These are phyloP conservation scores for Paulownia fortunei DNA, from an alignment of 257 asterid genomes.

Conservation along the genomic window DNA sequence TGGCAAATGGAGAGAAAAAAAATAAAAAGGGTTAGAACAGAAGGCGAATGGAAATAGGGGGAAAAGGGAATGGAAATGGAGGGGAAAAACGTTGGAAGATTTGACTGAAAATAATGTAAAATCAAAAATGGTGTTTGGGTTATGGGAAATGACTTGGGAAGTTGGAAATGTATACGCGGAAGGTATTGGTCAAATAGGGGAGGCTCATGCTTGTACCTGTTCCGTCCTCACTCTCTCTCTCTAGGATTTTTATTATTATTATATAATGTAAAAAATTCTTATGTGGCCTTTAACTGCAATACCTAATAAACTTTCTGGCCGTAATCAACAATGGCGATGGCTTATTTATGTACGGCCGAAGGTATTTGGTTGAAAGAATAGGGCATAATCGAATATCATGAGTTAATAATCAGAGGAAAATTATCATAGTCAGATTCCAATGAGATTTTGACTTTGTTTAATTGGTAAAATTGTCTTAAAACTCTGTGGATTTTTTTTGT, in stretches of 20 bases:
- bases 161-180: conserved; percentile 45
- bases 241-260: neutral
- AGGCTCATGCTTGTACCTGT: conserved; percentile 25
- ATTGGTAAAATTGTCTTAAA: no score
- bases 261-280: neutral
- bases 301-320: conserved; percentile 29
- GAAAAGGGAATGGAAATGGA: neutral
- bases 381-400: neutral
- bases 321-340: neutral
- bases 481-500: no score
- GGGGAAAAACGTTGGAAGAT: conserved; percentile 1
- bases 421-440: no score
- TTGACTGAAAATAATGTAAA: conserved; percentile 26
- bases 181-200: conserved; percentile 56
- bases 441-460: no score
- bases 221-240: neutral
- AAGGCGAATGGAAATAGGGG: conserved; percentile 28
- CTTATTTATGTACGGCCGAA: conserved; percentile 6
- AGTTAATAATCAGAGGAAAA: neutral
- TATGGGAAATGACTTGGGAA: conserved; percentile 38
- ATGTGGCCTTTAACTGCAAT: conserved; percentile 38
- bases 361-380: neutral
- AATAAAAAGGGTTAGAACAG: neutral
- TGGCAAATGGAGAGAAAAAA: neutral
- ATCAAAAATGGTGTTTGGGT: neutral